Conservation (phyloP, 176 grass and related monocot species). For the Areca catechu region DNA sequence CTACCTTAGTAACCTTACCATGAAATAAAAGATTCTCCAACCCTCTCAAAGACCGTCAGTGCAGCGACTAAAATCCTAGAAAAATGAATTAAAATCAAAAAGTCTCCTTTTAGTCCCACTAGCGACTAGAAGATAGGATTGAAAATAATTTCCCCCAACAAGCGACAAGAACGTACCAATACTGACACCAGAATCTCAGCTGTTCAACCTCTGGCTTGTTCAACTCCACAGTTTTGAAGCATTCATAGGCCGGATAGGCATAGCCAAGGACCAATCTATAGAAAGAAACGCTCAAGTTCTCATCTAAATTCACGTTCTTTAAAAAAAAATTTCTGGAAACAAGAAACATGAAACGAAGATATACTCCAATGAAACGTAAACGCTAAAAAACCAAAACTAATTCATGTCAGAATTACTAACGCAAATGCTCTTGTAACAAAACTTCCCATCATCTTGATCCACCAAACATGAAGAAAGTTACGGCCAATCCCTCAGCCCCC, state of each 20-base stretch:
- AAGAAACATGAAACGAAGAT: too few relatives aligned
- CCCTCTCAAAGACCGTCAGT: conserved; percentile 16
- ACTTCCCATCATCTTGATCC: conserved; percentile 7
- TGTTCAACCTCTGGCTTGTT: conserved; percentile 13
- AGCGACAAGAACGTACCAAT: neutral
- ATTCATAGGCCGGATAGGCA: conserved; percentile 4
- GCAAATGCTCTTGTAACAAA: neutral
- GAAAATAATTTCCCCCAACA: neutral
- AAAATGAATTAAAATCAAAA: conserved; percentile 20
- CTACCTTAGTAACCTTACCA: conserved; percentile 8
- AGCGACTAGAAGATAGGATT: neutral
- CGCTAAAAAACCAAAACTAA: neutral
- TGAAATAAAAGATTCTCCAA: conserved; percentile 20
- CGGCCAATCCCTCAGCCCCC: too few relatives aligned
- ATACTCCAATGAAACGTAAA: too few relatives aligned
- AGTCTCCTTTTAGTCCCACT: neutral
- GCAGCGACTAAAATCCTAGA: conserved; percentile 26
- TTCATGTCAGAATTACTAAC: neutral
- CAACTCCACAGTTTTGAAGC: conserved; percentile 10
- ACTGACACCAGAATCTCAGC: conserved; percentile 11
- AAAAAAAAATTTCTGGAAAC: too few relatives aligned
- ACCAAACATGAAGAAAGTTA: too few relatives aligned
- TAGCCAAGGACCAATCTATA: conserved; percentile 4
- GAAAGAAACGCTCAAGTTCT: neutral
- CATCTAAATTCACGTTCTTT: too few relatives aligned